phyloP scores from a whole-genome alignment of 2,329 filamentous ascomycete species.

The Aspergillus phoenicis region DNA sequence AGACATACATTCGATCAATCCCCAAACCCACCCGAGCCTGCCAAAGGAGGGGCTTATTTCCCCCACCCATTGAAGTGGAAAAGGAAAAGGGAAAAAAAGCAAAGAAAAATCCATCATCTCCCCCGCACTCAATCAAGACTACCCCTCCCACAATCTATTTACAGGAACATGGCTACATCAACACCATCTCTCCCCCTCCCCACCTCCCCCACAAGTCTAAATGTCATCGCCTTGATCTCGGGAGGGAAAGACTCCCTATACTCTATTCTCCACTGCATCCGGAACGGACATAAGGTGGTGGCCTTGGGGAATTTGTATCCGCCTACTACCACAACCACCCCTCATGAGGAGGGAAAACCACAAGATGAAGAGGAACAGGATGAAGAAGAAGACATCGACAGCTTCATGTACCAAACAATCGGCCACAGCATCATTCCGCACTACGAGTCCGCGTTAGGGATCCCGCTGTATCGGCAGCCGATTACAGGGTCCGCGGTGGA shows the following conservation, averaged over 20 bases:
- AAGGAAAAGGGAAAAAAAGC: too few relatives aligned
- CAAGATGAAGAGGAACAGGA: constrained; percentile 18
- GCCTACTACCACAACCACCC: constrained; percentile 22
- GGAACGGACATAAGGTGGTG: constrained; percentile 80
- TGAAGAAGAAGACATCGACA: constrained; percentile 72
- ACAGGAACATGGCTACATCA: neutral
- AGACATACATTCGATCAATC: too few relatives aligned
- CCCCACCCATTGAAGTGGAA: too few relatives aligned
- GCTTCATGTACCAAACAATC: constrained; percentile 99
- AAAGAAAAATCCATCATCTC: neutral
- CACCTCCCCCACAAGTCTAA: constrained; percentile 41
- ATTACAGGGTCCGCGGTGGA: constrained; percentile 74
- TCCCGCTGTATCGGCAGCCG: constrained; percentile 80
- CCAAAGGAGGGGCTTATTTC: too few relatives aligned
- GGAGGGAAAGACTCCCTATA: constrained; percentile 98
- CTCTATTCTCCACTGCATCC: constrained; percentile 84
- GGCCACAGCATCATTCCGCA: constrained; percentile 85
- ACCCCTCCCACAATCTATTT: neutral
- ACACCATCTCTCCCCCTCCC: constrained; percentile 29
- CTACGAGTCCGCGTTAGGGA: constrained; percentile 74
- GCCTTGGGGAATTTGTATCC: constrained; percentile 90
- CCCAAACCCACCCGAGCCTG: too few relatives aligned
- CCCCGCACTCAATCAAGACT: neutral
- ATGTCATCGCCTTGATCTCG: constrained; percentile 90
- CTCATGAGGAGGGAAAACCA: constrained; percentile 3